These are phyloP conservation scores for Pythium sp. DNA, from an alignment of 352 stramenopile genomes.

Conservation along the genomic window DNA sequence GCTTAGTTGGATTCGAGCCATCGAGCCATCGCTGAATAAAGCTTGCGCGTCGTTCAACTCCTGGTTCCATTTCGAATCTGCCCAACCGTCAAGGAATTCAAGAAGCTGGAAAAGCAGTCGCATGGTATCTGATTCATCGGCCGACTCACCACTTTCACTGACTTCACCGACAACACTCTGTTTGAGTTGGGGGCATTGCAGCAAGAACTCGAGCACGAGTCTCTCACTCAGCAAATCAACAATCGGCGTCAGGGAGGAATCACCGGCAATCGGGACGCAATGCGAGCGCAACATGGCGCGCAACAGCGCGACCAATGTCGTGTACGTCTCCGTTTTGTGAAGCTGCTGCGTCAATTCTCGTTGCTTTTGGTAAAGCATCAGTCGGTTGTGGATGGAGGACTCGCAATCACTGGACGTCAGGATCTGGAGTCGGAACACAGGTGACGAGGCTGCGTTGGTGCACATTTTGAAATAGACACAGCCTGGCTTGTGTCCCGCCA, in stretches of 20 bases:
- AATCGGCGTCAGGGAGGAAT: constrained; percentile 20
- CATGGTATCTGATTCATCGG: background rate
- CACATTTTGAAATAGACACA: constrained; percentile 31
- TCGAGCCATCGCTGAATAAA: background rate
- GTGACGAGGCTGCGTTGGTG: constrained; percentile 14
- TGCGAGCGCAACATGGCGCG: constrained; percentile 25
- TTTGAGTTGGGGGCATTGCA: background rate
- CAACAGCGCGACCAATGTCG: constrained; percentile 25
- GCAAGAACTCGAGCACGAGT: constrained; percentile 28
- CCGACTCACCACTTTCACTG: background rate
- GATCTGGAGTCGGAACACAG: constrained; percentile 33
- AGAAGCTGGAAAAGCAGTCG: constrained; percentile 9
- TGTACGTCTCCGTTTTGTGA: constrained; percentile 31
- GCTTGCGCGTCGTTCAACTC: background rate
- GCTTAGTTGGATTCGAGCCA: background rate
- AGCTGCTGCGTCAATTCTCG: constrained; percentile 11
- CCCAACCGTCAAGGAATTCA: constrained; percentile 2
- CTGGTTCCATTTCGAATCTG: background rate
- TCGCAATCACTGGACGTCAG: background rate
- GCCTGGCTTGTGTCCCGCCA: constrained; percentile 11
- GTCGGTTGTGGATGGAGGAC: constrained; percentile 9
- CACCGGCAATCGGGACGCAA: constrained; percentile 18
- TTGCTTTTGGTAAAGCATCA: constrained; percentile 24
- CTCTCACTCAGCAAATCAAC: constrained; percentile 31
- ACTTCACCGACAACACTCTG: background rate